Evolutionary conservation across 495 filamentous ascomycete species (phyloP).

Genomic region (Mytilinidion resinicola): DNA sequence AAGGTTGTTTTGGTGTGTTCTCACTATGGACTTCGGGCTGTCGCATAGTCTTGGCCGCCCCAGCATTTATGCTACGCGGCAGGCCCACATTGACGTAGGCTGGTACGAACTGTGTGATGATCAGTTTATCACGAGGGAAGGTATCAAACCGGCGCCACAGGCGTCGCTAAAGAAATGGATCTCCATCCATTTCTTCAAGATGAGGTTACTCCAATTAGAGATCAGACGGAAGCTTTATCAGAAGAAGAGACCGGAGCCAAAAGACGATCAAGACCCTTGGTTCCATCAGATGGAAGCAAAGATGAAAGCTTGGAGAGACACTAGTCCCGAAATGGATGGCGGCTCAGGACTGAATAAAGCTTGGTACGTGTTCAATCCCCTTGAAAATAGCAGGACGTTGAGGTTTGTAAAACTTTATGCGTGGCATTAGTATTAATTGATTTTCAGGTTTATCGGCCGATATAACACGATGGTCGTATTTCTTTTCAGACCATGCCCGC

Average conservation of each 20-base stretch:
- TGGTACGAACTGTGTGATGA: conserved; percentile 78
- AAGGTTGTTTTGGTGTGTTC: conserved; percentile 77
- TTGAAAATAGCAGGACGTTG: neutral
- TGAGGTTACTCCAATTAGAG: conserved; percentile 82
- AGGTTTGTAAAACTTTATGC: neutral
- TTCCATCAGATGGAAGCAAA: conserved; percentile 72
- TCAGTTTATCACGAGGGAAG: conserved; percentile 69
- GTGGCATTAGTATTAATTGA: neutral
- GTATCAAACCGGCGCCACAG: conserved; percentile 58
- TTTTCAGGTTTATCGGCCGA: conserved; percentile 63
- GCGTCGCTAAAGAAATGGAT: conserved; percentile 72
- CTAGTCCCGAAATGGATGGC: conserved; percentile 54
- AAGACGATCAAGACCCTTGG: conserved; percentile 75
- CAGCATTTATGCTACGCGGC: conserved; percentile 67
- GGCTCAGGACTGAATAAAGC: conserved; percentile 59
- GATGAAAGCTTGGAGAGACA: conserved; percentile 64
- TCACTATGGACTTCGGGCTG: conserved; percentile 79
- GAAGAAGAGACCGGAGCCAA: conserved; percentile 64
- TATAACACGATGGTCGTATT: conserved; percentile 80
- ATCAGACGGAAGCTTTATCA: conserved; percentile 78
- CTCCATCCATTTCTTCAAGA: conserved; percentile 85
- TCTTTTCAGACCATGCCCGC: conserved; percentile 79
- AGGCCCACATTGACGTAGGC: conserved; percentile 73
- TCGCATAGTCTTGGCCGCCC: conserved; percentile 81
- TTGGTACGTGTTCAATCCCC: conserved; percentile 43